Evolutionary conservation across 208 protist genomes (phyloP), one percentile per base, ranked within the genome.

Genomic region (Sergeia podlipaevii): DNA sequence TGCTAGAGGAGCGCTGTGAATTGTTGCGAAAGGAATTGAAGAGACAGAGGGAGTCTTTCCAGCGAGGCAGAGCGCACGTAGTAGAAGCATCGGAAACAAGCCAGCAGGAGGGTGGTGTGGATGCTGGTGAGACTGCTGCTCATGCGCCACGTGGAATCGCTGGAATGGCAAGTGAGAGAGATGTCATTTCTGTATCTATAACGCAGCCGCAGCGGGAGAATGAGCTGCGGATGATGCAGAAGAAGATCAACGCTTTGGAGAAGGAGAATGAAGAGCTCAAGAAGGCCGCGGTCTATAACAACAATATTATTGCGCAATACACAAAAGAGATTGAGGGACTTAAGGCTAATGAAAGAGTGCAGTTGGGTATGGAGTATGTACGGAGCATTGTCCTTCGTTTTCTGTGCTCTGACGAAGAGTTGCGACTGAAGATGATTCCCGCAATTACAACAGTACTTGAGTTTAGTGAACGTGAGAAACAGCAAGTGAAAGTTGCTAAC

Each of bases 401-500:
- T 38, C 71, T 95, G 11, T 90, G 72, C 30, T 63, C 83, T 0
- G 55, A 57, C 17, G 79, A 84, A 8, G 76, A 84, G 10, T 24
- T 89, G 26, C 80, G 88, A 1, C 60, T 83, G 3, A 77, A 89
- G 54, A 91, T 95, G 81, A 85, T 95, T 11, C 88, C 88, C 0
- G 88, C 84, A 5, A 95, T 95, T 42, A 70, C 76, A n/a, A 89
- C 88, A 5, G 84, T 91, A 5, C 59, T 95, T 30, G 81, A 89
- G 44, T 91, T 95, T 60, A 84, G 43, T 17, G 44, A 38, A n/a
- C 71, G 71, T 34, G 83, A 95, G 64, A 95, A 91, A 57, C 59
- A 77, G 58, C 76, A 70, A 15, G 70, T 94, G 0, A 62, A 73
- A 38, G 53, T 30, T 18, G 75, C 74, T 0, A 91, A 90, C 37